Percentiles rank a stretch among this genome's conserved stretches.
These are phyloP conservation scores for Coprinellus micaceus DNA, from an alignment of 768 basidiomycete genomes.

Conservation along the genomic window DNA sequence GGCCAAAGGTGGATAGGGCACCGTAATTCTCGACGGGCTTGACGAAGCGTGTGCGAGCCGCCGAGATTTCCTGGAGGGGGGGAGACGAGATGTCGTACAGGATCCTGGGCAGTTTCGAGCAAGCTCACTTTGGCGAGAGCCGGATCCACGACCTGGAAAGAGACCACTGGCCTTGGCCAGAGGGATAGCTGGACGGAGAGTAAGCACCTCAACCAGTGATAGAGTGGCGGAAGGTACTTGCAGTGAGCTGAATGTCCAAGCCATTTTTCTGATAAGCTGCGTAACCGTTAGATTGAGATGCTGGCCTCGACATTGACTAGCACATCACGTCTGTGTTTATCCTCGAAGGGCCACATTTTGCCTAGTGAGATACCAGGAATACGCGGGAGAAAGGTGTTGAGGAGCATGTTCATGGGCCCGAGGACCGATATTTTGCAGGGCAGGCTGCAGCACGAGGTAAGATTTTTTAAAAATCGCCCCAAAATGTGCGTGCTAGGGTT, in stretches of 20 bases:
- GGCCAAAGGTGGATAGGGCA: slow-evolving; percentile 45
- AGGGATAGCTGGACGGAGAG: too few relatives aligned
- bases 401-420: too few relatives aligned
- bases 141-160: too few relatives aligned
- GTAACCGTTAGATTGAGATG: background rate
- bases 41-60: slow-evolving; percentile 46
- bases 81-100: background rate
- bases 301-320: background rate
- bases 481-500: too few relatives aligned
- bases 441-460: too few relatives aligned
- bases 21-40: slow-evolving; percentile 45
- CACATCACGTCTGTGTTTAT: background rate
- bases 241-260: slow-evolving; percentile 7
- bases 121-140: too few relatives aligned
- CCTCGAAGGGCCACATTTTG: background rate
- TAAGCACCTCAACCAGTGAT: slow-evolving; percentile 23
- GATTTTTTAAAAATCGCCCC: too few relatives aligned
- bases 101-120: too few relatives aligned
- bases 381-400: background rate
- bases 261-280: slow-evolving; percentile 1
- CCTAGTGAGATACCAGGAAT: background rate
- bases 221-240: slow-evolving; percentile 7
- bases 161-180: too few relatives aligned
- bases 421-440: too few relatives aligned
- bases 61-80: slow-evolving; percentile 40